These are phyloP conservation scores for Tulasnella sp. DNA, from an alignment of 768 basidiomycete species.

Conservation along the genomic window DNA sequence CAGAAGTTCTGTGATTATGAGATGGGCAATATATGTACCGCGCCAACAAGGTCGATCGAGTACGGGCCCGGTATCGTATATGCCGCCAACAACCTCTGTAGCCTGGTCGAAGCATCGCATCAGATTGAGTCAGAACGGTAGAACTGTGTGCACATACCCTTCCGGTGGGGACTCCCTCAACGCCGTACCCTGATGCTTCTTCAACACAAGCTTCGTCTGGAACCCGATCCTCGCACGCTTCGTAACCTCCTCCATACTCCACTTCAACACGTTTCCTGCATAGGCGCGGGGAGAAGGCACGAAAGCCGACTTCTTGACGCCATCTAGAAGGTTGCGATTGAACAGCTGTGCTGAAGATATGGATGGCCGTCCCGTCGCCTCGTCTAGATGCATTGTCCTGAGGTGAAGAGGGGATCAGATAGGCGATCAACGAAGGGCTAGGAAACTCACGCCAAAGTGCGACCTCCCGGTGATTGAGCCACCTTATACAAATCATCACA, in stretches of 20 bases:
- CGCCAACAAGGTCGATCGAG: slow-evolving; percentile 13
- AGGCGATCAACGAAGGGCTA: not conserved
- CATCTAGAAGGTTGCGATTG: not conserved
- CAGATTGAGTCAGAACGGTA: not conserved
- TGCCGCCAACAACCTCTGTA: slow-evolving; percentile 66
- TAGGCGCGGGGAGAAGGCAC: not conserved
- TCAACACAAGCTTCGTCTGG: not conserved
- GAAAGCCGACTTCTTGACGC: not conserved
- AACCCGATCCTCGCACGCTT: not conserved
- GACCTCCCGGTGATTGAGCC: not conserved
- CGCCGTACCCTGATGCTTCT: not conserved
- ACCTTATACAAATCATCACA: slow-evolving; percentile 1
- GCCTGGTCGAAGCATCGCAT: slow-evolving; percentile 26
- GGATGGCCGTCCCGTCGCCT: not conserved
- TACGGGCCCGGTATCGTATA: slow-evolving; percentile 52
- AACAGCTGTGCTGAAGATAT: not conserved
- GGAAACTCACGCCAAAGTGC: slow-evolving; percentile 1
- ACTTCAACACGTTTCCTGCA: not conserved
- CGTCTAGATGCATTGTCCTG: not conserved
- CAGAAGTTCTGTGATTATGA: not conserved
- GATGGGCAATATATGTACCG: not conserved
- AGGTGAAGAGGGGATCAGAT: not conserved
- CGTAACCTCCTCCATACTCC: not conserved
- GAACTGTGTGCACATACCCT: not conserved
- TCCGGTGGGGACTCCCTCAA: not conserved